phyloP scores from a whole-genome alignment of 2,329 filamentous ascomycete species.

The Clonostachys rhizophaga region DNA sequence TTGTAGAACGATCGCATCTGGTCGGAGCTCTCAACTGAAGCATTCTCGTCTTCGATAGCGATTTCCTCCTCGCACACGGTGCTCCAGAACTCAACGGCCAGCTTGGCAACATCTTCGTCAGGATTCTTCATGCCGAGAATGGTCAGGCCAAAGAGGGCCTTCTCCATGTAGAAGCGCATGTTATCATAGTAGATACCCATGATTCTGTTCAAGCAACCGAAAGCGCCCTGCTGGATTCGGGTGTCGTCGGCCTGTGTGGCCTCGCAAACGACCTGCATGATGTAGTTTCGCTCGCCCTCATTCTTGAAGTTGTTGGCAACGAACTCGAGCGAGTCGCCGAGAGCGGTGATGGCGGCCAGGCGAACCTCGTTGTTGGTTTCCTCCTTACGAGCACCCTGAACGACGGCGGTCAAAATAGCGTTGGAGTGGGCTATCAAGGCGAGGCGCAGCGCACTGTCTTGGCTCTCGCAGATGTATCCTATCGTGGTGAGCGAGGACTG shows the following conservation, averaged over 20 bases:
- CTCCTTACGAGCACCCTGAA: conserved; percentile 95
- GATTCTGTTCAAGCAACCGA: conserved; percentile 96
- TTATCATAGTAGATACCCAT: conserved; percentile 99
- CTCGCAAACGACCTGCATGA: conserved; percentile 99
- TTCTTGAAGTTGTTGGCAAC: conserved; percentile 98
- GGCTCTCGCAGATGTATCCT: conserved; percentile 96
- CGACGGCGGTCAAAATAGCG: conserved; percentile 94
- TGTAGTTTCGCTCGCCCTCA: conserved; percentile 98
- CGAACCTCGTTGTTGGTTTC: conserved; percentile 89
- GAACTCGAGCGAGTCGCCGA: conserved; percentile 96
- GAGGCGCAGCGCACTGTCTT: conserved; percentile 80
- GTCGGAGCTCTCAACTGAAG: conserved; percentile 66
- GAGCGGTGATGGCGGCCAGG: conserved; percentile 85
- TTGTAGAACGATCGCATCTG: conserved; percentile 92
- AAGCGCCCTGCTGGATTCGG: conserved; percentile 91
- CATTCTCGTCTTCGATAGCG: conserved; percentile 95
- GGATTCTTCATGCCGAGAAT: conserved; percentile 98
- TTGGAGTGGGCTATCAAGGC: conserved; percentile 86
- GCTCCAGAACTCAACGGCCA: conserved; percentile 99
- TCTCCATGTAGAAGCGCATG: conserved; percentile 99
- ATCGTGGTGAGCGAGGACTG: conserved; percentile 94
- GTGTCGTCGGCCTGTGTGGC: conserved; percentile 90
- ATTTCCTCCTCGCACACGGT: conserved; percentile 99
- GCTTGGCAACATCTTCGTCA: conserved; percentile 95
- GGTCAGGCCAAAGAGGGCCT: conserved; percentile 94